Conservation (phyloP, 2,329 filamentous ascomycete genomes). For the Colletotrichum cordylinicola region DNA sequence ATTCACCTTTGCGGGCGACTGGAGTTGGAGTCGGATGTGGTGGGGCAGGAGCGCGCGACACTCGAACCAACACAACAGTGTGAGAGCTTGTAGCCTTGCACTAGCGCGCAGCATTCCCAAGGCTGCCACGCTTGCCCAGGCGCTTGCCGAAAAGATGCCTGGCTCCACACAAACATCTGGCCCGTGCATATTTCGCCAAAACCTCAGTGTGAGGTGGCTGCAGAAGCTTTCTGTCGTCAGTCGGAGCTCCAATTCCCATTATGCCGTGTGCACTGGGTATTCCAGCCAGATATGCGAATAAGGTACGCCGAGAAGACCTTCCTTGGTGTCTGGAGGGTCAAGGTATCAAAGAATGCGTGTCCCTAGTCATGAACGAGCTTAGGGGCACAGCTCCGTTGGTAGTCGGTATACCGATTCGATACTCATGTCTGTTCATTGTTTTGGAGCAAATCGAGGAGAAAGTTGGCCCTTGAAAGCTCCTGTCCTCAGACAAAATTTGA, state of each 20-base stretch:
- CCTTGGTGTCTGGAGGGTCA: not conserved
- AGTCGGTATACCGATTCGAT: not conserved
- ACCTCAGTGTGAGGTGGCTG: not conserved
- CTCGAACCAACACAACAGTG: constrained; percentile 11
- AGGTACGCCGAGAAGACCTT: not conserved
- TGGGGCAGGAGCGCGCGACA: constrained; percentile 3
- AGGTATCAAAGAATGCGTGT: not conserved
- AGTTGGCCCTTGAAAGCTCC: not conserved
- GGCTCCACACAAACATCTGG: constrained; percentile 11
- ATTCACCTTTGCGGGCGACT: not conserved
- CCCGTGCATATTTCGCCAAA: not conserved
- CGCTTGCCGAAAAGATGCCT: not conserved
- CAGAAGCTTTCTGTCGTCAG: not conserved
- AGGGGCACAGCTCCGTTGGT: not conserved
- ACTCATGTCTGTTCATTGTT: not conserved
- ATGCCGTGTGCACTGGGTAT: not conserved
- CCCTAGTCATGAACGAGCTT: not conserved
- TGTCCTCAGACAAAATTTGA: not conserved
- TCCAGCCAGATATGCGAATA: not conserved
- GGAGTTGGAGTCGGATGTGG: constrained; percentile 6
- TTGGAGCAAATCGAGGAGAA: not conserved
- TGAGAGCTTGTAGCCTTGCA: constrained; percentile 15
- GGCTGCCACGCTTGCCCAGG: constrained; percentile 7
- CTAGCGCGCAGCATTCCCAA: not conserved
- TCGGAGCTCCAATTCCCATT: not conserved